phyloP scores from a whole-genome alignment of 169 alveolate species.

The Plasmodium blacklocki region DNA sequence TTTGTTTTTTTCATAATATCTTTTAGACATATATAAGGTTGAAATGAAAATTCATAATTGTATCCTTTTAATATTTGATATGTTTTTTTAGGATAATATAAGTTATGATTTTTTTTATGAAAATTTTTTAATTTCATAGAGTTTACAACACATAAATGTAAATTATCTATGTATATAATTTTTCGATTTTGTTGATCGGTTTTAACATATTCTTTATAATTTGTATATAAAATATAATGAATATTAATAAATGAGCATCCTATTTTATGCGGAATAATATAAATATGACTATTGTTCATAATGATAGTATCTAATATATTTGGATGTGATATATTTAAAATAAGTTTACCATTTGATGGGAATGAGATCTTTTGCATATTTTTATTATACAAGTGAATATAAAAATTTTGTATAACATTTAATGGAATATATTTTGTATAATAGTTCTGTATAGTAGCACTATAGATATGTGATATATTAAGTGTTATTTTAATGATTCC shows the following conservation, averaged over 20 bases:
- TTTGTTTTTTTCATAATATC: neutral
- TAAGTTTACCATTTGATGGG: slow-evolving; percentile 46
- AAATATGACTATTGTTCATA: slow-evolving; percentile 29
- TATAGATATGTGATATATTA: slow-evolving; percentile 17
- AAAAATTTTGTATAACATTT: slow-evolving; percentile 40
- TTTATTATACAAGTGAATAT: slow-evolving; percentile 28
- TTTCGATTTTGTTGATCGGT: neutral
- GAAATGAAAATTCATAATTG: slow-evolving; percentile 21
- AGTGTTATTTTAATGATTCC: slow-evolving; percentile 4
- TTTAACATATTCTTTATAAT: neutral
- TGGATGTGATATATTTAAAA: slow-evolving; percentile 25
- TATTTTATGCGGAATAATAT: slow-evolving; percentile 45
- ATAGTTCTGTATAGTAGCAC: slow-evolving; percentile 33
- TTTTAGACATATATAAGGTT: slow-evolving; percentile 44
- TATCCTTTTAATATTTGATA: slow-evolving; percentile 18
- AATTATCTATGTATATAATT: neutral
- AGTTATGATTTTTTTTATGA: slow-evolving; percentile 22
- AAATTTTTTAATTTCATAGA: slow-evolving; percentile 35
- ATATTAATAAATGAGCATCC: slow-evolving; percentile 48
- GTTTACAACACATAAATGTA: slow-evolving; percentile 32
- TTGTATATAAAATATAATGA: slow-evolving; percentile 9
- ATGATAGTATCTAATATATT: slow-evolving; percentile 26
- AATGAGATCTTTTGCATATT: slow-evolving; percentile 17
- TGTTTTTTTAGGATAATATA: slow-evolving; percentile 25
- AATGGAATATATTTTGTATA: slow-evolving; percentile 48